Percentiles rank a stretch among this genome's conserved stretches.
These are phyloP conservation scores for Mucor mucedo DNA, from an alignment of 371 early-diverging fungal genomes.

Conservation along the genomic window DNA sequence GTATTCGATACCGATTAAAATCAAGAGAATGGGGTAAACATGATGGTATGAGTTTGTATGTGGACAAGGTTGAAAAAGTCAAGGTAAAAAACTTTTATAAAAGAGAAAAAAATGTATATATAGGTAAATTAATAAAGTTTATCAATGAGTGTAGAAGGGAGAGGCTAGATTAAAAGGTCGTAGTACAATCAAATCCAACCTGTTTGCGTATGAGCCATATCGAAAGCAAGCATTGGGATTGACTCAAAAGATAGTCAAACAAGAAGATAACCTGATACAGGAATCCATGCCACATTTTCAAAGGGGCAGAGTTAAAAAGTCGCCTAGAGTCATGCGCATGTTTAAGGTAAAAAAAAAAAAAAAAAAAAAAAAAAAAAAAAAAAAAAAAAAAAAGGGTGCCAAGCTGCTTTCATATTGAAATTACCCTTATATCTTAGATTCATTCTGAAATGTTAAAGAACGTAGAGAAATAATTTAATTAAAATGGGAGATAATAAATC, in stretches of 20 bases:
- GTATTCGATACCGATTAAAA: constrained; percentile 63
- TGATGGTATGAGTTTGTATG: constrained; percentile 76
- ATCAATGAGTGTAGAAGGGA: constrained; percentile 18
- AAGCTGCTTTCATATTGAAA: background rate
- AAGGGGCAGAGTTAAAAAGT: constrained; percentile 32
- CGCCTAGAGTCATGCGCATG: constrained; percentile 31
- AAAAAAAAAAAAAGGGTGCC: background rate
- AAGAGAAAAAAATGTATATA: background rate
- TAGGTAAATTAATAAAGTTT: background rate
- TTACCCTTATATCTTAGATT: background rate
- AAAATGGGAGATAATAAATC: background rate
- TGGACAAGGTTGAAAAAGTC: constrained; percentile 64
- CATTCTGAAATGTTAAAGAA: constrained; percentile 6
- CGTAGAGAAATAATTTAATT: background rate
- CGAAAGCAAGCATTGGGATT: constrained; percentile 32
- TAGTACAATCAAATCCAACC: constrained; percentile 27
- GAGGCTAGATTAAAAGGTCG: constrained; percentile 35
- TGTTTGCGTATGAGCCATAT: constrained; percentile 31
- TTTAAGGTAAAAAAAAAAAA: constrained; percentile 28
- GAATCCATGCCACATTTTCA: constrained; percentile 8
- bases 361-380: constrained; percentile 12
- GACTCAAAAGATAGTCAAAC: background rate
- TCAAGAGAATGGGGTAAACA: constrained; percentile 78
- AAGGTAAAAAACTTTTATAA: constrained; percentile 22
- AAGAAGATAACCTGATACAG: background rate